Percentiles rank a stretch among this genome's conserved stretches.
Evolutionary conservation across 257 asterid genomes (phyloP).

Genomic region (Verbena officinalis): DNA sequence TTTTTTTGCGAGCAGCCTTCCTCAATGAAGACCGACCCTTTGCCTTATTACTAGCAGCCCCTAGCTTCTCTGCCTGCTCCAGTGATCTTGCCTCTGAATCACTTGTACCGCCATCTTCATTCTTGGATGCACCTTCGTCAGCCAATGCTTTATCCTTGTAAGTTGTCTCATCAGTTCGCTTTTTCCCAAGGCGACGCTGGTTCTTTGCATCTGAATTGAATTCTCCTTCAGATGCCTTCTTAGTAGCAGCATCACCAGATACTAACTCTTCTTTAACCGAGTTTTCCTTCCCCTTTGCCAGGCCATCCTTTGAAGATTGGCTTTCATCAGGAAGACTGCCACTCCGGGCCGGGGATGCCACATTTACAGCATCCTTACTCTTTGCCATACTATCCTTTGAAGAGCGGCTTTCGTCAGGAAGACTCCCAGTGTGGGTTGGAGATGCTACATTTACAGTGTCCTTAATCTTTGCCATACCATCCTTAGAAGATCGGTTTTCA

Average conservation of each 20-base stretch:
- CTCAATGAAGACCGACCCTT: constrained; percentile 44
- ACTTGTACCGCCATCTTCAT: constrained; percentile 47
- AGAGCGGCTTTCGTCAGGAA: constrained; percentile 44
- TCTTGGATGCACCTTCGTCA: constrained; percentile 45
- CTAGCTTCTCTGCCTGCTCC: constrained; percentile 37
- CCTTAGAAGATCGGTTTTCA: constrained; percentile 43
- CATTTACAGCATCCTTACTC: constrained; percentile 46
- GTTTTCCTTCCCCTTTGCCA: constrained; percentile 45
- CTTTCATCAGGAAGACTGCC: constrained; percentile 50
- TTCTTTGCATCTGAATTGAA: constrained; percentile 46
- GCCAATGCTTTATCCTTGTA: constrained; percentile 41
- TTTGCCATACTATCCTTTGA: constrained; percentile 37
- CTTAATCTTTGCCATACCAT: constrained; percentile 34
- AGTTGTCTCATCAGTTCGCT: constrained; percentile 32
- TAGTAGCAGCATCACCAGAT: constrained; percentile 40
- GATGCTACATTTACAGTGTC: constrained; percentile 54
- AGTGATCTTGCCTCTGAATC: constrained; percentile 49
- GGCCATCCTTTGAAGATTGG: constrained; percentile 35
- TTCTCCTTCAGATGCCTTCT: constrained; percentile 55
- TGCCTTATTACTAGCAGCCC: constrained; percentile 36
- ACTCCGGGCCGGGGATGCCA: constrained; percentile 54
- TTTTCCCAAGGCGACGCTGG: constrained; percentile 28
- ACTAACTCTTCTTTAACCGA: constrained; percentile 43
- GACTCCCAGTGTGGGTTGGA: constrained; percentile 50
- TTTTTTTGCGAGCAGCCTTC: constrained; percentile 52